A percentile compares a stretch with the other conserved stretches of the same genome.
Conservation (phyloP, 148 eudicot genomes). For the Pouteria glomerata region DNA sequence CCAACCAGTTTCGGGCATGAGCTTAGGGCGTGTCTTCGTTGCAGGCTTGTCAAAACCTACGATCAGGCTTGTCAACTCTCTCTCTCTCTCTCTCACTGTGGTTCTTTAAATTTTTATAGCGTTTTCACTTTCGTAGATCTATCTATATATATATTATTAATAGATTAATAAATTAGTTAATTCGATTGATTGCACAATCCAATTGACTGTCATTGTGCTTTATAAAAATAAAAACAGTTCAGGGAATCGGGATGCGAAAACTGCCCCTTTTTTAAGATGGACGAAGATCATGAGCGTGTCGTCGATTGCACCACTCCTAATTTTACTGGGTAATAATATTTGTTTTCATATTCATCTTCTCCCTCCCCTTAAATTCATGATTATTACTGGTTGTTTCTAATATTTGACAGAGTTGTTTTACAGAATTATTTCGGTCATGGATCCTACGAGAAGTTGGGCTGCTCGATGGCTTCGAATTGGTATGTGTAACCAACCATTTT, state of each 20-base stretch:
- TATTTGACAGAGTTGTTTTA: neutral
- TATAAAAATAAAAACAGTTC: slow-evolving; percentile 36
- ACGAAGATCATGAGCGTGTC: slow-evolving; percentile 80
- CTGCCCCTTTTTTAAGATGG: slow-evolving; percentile 91
- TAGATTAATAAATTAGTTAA: no score
- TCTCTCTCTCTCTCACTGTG: neutral
- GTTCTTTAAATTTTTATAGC: neutral
- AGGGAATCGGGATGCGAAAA: slow-evolving; percentile 93
- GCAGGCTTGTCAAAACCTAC: slow-evolving; percentile 84
- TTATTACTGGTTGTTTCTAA: neutral
- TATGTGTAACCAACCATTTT: slow-evolving; percentile 18
- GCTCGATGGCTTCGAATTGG: slow-evolving; percentile 96
- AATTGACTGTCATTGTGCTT: no score
- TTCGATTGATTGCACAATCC: no score
- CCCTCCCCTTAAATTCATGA: neutral
- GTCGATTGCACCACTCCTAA: slow-evolving; percentile 94
- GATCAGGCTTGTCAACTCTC: slow-evolving; percentile 49
- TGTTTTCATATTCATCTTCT: neutral
- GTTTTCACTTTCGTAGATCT: neutral
- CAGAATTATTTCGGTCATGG: slow-evolving; percentile 90
- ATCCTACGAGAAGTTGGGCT: slow-evolving; percentile 90
- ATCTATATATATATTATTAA: no score
- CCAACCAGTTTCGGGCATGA: slow-evolving; percentile 93
- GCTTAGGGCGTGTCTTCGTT: slow-evolving; percentile 86
- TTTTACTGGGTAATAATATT: slow-evolving; percentile 62